Conservation (phyloP, 1,284 basidiomycete genomes). For the Takashimella tepidaria region DNA sequence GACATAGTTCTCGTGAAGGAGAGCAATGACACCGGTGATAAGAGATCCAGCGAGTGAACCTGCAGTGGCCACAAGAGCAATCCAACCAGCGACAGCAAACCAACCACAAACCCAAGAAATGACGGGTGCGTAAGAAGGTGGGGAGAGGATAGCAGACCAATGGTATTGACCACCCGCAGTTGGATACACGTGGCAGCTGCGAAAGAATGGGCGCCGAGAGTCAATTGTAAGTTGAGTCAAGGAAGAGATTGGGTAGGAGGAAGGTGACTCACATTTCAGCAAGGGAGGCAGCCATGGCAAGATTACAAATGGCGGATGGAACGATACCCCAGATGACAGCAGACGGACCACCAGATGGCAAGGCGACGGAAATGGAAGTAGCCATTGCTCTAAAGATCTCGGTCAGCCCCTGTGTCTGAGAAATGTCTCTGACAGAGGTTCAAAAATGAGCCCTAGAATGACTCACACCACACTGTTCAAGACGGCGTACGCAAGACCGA, state of each 20-base stretch:
- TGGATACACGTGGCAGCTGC: conserved; percentile 25
- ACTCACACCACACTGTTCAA: conserved; percentile 12
- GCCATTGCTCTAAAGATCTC: conserved; percentile 26
- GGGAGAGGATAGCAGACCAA: conserved; percentile 40
- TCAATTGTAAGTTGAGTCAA: conserved; percentile 48
- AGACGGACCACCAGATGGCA: conserved; percentile 42
- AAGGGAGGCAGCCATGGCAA: conserved; percentile 40
- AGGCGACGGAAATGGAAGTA: conserved; percentile 21
- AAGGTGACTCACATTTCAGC: conserved; percentile 34
- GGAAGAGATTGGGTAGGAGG: conserved; percentile 7
- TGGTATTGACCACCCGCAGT: conserved; percentile 47
- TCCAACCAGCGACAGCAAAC: conserved; percentile 43
- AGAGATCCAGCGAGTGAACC: conserved; percentile 33
- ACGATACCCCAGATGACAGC: conserved; percentile 47
- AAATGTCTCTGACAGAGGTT: too few species aligned
- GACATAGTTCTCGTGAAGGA: conserved; percentile 41
- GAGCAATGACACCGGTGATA: conserved; percentile 43
- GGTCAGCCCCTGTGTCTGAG: neutral
- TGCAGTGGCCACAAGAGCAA: conserved; percentile 41
- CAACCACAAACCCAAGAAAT: conserved; percentile 32
- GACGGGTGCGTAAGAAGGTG: conserved; percentile 27
- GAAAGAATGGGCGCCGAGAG: conserved; percentile 28
- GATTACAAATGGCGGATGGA: conserved; percentile 36
- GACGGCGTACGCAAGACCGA: conserved; percentile 32
- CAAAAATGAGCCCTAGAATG: too few species aligned